phyloP scores from a whole-genome alignment of 352 stramenopile species.

The Phytophthora pinifolia region DNA sequence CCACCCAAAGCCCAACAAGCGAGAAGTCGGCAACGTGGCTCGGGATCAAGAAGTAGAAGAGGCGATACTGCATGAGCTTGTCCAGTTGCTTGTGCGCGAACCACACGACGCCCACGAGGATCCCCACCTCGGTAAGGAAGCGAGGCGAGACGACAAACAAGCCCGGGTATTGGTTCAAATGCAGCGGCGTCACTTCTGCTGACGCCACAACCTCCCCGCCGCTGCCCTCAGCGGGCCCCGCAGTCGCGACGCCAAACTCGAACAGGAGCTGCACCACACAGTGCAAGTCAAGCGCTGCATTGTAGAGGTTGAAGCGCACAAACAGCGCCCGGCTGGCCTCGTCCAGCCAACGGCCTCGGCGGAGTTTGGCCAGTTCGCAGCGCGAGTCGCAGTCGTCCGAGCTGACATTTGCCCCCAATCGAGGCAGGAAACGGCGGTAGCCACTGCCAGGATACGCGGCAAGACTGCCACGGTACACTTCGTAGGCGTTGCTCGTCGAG shows the following conservation, averaged over 20 bases:
- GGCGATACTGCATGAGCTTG: constrained; percentile 56
- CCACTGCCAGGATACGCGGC: constrained; percentile 36
- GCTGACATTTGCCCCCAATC: constrained; percentile 11
- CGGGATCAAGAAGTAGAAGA: constrained; percentile 62
- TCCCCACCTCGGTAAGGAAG: constrained; percentile 55
- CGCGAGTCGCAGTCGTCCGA: constrained; percentile 27
- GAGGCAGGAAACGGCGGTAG: constrained; percentile 30
- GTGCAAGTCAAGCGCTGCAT: constrained; percentile 48
- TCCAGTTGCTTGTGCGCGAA: constrained; percentile 45
- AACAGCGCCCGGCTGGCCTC: constrained; percentile 46
- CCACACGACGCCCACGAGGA: constrained; percentile 46
- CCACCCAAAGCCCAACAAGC: constrained; percentile 46
- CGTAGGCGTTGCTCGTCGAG: constrained; percentile 9
- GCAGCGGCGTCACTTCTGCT: constrained; percentile 34
- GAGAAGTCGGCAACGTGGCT: constrained; percentile 55
- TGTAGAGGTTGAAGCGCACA: constrained; percentile 71
- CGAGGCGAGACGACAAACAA: constrained; percentile 43
- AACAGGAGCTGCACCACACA: constrained; percentile 53
- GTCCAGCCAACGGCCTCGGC: constrained; percentile 53
- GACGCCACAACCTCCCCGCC: constrained; percentile 37
- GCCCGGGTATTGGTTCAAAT: constrained; percentile 49
- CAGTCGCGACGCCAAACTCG: constrained; percentile 41
- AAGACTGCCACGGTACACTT: constrained; percentile 34
- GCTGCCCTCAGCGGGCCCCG: constrained; percentile 20
- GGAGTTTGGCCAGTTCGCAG: constrained; percentile 42